phyloP scores from a whole-genome alignment of 2,329 filamentous ascomycete species.

The Emmonsiellopsis sp. region DNA sequence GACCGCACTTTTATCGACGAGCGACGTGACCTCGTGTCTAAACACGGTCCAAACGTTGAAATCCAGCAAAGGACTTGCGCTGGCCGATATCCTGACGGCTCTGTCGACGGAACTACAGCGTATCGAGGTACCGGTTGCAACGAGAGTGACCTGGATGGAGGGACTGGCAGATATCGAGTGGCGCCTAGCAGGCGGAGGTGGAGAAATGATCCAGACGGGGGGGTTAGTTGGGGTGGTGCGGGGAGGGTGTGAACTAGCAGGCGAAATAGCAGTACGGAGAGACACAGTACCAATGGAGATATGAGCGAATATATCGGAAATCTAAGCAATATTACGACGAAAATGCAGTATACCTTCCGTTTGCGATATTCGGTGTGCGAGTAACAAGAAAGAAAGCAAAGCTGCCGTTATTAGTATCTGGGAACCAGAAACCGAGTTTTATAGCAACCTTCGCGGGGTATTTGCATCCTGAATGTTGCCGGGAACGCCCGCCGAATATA shows the following conservation, averaged over 20 bases:
- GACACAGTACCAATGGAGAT: background rate
- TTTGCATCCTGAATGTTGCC: no score
- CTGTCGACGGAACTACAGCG: slow-evolving; percentile 73
- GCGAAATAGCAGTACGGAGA: slow-evolving; percentile 19
- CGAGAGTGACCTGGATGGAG: slow-evolving; percentile 84
- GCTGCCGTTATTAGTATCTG: no score
- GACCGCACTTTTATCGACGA: slow-evolving; percentile 70
- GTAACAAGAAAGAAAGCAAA: no score
- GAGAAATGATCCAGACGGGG: slow-evolving; percentile 82
- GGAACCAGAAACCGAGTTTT: no score
- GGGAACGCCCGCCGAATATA: no score
- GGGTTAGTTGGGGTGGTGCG: slow-evolving; percentile 84
- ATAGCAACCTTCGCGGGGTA: no score
- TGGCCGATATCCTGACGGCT: slow-evolving; percentile 88
- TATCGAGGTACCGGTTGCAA: slow-evolving; percentile 75
- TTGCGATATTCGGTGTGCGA: no score
- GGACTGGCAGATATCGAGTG: slow-evolving; percentile 91
- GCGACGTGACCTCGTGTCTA: slow-evolving; percentile 82
- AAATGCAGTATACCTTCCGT: no score
- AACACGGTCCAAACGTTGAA: slow-evolving; percentile 85
- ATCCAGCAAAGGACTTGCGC: slow-evolving; percentile 69
- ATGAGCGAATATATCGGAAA: background rate
- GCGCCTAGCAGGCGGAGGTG: slow-evolving; percentile 76
- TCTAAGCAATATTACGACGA: no score
- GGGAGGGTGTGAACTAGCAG: slow-evolving; percentile 71